Evolutionary conservation across 805 yeast species (phyloP).

Genomic region (Candida krabiensis): DNA sequence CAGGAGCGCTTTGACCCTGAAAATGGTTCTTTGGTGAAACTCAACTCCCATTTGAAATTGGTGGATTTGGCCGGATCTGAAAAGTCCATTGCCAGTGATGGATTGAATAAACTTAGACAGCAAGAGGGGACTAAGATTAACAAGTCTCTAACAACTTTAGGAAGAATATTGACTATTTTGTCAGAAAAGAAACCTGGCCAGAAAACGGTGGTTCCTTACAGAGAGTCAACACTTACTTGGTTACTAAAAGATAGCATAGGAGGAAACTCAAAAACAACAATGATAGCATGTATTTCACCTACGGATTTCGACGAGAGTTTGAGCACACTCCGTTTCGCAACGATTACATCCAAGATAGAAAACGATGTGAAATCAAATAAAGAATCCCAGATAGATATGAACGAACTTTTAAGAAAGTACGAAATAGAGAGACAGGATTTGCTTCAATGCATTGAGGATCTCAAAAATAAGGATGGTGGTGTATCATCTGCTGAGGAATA

Average conservation of each 20-base stretch:
- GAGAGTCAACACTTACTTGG: conserved; percentile 78
- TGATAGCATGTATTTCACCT: conserved; percentile 86
- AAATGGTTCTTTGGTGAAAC: conserved; percentile 29
- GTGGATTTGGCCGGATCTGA: conserved; percentile 87
- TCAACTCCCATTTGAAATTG: conserved; percentile 57
- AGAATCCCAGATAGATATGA: conserved; percentile 41
- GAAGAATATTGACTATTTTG: conserved; percentile 57
- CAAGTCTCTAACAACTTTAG: conserved; percentile 74
- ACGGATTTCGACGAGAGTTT: conserved; percentile 74
- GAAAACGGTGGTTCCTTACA: conserved; percentile 53
- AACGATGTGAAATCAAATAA: conserved; percentile 56
- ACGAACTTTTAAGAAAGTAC: conserved; percentile 26
- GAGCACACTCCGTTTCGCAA: conserved; percentile 77
- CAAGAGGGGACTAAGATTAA: conserved; percentile 79
- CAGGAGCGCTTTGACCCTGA: conserved; percentile 53
- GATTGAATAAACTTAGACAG: conserved; percentile 48
- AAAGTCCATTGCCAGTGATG: conserved; percentile 59
- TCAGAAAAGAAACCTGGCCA: conserved; percentile 37
- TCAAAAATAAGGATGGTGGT: conserved; percentile 8
- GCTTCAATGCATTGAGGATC: conserved; percentile 15
- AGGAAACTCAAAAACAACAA: conserved; percentile 81
- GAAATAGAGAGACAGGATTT: conserved; percentile 26
- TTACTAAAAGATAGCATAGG: conserved; percentile 71
- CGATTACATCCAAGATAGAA: conserved; percentile 67
- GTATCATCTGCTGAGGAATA: neutral